Percentiles rank a stretch among this genome's conserved stretches.
phyloP scores from a whole-genome alignment of 1,139 yeast species.

The Hanseniaspora uvarum region DNA sequence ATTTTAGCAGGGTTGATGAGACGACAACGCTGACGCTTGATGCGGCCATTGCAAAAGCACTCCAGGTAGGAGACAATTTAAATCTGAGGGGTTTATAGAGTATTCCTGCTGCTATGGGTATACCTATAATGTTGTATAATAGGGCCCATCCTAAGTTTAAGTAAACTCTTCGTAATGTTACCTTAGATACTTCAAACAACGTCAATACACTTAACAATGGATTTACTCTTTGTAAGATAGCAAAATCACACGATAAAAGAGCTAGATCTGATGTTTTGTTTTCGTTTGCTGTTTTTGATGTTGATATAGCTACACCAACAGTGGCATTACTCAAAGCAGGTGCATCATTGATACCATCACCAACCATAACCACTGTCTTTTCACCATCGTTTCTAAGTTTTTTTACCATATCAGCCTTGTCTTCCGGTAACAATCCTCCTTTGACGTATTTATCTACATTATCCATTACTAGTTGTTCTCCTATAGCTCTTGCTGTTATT shows the following conservation, averaged over 20 bases:
- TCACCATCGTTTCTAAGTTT: slow-evolving; percentile 32
- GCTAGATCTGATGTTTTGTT: slow-evolving; percentile 37
- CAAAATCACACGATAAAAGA: slow-evolving; percentile 25
- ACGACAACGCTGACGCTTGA: slow-evolving; percentile 49
- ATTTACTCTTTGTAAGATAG: slow-evolving; percentile 34
- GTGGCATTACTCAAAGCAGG: slow-evolving; percentile 53
- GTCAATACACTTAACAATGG: slow-evolving; percentile 44
- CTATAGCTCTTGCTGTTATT: slow-evolving; percentile 59
- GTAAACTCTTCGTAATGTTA: slow-evolving; percentile 44
- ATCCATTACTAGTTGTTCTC: slow-evolving; percentile 48
- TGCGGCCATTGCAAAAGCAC: slow-evolving; percentile 59
- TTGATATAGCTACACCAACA: slow-evolving; percentile 49
- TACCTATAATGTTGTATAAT: slow-evolving; percentile 43
- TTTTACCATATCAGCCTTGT: slow-evolving; percentile 51
- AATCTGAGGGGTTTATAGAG: slow-evolving; percentile 39
- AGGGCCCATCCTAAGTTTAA: slow-evolving; percentile 51
- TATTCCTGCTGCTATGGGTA: slow-evolving; percentile 58
- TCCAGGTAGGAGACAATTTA: slow-evolving; percentile 53
- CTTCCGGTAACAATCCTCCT: slow-evolving; percentile 65
- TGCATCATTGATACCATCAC: slow-evolving; percentile 57
- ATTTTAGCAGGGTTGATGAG: slow-evolving; percentile 44
- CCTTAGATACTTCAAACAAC: slow-evolving; percentile 38
- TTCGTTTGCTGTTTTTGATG: slow-evolving; percentile 27
- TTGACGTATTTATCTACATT: slow-evolving; percentile 39
- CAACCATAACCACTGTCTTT: slow-evolving; percentile 44